Percentiles rank a stretch among this genome's conserved stretches.
Evolutionary conservation across 1,284 basidiomycete genomes (phyloP).

Genomic region (Wallemia hederae): DNA sequence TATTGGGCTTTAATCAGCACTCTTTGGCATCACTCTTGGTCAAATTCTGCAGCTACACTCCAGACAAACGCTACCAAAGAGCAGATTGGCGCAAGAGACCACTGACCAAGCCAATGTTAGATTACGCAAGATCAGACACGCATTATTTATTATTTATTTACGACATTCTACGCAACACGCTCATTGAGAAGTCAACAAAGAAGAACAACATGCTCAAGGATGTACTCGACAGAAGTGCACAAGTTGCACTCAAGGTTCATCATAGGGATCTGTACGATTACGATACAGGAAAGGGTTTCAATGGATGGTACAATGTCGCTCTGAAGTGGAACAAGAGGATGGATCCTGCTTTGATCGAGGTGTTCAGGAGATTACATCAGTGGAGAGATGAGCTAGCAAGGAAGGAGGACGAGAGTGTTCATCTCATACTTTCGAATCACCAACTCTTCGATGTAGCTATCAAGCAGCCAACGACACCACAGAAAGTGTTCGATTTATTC

Average conservation of each 20-base stretch:
- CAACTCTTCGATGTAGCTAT: background rate
- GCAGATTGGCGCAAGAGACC: constrained; percentile 87
- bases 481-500: background rate
- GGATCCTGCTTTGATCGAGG: constrained; percentile 19
- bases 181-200: constrained; percentile 25
- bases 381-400: constrained; percentile 65
- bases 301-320: constrained; percentile 47
- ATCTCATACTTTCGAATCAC: background rate
- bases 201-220: constrained; percentile 13
- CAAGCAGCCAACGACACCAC: background rate
- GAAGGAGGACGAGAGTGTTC: constrained; percentile 50
- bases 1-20: constrained; percentile 51
- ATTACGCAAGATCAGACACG: constrained; percentile 81
- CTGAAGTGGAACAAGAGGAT: constrained; percentile 41
- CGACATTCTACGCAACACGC: constrained; percentile 63
- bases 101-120: constrained; percentile 57
- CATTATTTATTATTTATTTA: constrained; percentile 83
- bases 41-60: constrained; percentile 65
- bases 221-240: constrained; percentile 35
- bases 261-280: constrained; percentile 37
- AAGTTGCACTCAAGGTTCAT: constrained; percentile 40
- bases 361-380: constrained; percentile 44
- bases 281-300: constrained; percentile 29
- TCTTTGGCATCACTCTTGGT: constrained; percentile 59
- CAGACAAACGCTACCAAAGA: constrained; percentile 84